These are phyloP conservation scores for Chaetomium cochliodes DNA, from an alignment of 495 filamentous ascomycete genomes.

Conservation along the genomic window DNA sequence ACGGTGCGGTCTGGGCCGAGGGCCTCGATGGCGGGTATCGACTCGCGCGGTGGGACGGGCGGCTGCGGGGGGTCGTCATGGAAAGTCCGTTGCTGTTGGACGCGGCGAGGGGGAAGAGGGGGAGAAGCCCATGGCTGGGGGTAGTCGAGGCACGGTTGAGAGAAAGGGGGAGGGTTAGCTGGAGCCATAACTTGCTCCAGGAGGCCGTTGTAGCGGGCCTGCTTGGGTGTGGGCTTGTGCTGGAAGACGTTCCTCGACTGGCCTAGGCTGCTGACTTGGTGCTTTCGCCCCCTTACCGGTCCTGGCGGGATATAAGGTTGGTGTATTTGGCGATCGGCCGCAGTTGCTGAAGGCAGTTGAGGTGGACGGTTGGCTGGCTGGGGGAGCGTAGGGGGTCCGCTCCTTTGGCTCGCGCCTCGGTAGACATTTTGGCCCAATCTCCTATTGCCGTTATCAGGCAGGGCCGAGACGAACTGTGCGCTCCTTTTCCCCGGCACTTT, in stretches of 20 bases:
- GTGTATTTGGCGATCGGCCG: background rate
- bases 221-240: background rate
- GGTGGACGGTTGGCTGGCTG: background rate
- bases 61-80: background rate
- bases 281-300: background rate
- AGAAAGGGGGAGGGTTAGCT: background rate
- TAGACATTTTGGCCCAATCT: background rate
- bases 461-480: background rate
- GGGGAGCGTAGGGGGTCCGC: background rate
- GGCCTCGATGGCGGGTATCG: background rate
- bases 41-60: background rate
- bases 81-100: background rate
- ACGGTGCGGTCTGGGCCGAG: background rate
- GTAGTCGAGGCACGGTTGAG: background rate
- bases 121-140: background rate
- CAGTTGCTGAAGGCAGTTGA: background rate
- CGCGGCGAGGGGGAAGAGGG: background rate
- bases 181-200: background rate
- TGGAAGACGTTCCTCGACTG: conserved; percentile 15
- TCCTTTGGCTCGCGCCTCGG: background rate
- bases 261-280: background rate
- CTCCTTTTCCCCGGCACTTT: background rate
- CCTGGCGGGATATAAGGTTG: background rate
- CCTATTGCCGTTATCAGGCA: background rate
- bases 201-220: background rate